Evolutionary conservation across 2,329 filamentous ascomycete genomes (phyloP), one percentile per base, ranked within the genome.

Genomic region (Mycogone perniciosa): DNA sequence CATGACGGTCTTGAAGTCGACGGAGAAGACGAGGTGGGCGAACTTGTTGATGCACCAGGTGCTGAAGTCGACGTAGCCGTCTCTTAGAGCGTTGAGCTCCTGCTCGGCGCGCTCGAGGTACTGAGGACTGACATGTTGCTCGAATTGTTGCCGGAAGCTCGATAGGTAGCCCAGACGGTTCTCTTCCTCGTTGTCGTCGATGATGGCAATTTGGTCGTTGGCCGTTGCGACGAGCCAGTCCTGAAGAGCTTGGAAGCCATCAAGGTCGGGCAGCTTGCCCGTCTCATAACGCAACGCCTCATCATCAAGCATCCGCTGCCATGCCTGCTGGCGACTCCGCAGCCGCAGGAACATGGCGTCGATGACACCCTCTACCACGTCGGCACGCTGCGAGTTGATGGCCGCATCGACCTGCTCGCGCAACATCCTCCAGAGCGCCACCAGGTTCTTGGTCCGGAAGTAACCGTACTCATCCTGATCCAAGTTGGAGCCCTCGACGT

Each of bases 191-290:
- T 86, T 86, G 64, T 97, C 95, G 67, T 97, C 93, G 62, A 99
- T 96, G 69, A 90, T 96, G 51, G 91, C 91, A 65, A 99, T 97
- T 68, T 99, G 93, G 71, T 99, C 93, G 71, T 99, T 99, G 59
- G 95, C 93, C 51, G 95, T 89, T 42, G 93, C 91, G 48, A 99
- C 84, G 50, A 99, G 85, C 90, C 92, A 99, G 71, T 99, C 93
- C 66, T 95, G 88, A 30, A 96, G 74, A 3, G 86, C 82, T 66
- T 95, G 89, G 62, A 87, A 84, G 11, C 82, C 79, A 48, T 86
- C 81, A 7, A 83, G 68, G 44, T 84, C 81, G 4, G 75, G 65
- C 9, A 73, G 70, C 55, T 68, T 74, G 53, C 71, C 74, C 3
- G 70, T 64, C 66, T 86, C 85, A 68, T 89, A 95, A 61, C 84